phyloP scores from a whole-genome alignment of 257 asterid species.

The Ilex asprella region DNA sequence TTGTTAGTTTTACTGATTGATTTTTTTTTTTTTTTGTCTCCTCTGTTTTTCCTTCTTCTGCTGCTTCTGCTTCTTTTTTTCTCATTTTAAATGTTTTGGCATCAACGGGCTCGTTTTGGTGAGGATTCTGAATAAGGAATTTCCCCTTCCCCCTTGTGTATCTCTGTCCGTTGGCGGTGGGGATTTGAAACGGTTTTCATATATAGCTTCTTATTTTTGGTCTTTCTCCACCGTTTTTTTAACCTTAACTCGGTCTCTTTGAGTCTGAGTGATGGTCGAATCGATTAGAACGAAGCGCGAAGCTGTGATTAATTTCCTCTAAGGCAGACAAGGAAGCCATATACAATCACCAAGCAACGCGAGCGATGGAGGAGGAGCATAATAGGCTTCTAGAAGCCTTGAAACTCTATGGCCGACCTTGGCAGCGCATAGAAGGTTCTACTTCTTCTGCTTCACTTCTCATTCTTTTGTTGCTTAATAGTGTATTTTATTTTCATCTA shows the following conservation, averaged over 20 bases:
- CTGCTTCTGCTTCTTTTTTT: constrained; percentile 12
- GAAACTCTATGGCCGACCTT: constrained; percentile 96
- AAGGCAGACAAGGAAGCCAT: constrained; percentile 83
- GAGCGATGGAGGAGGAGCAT: constrained; percentile 98
- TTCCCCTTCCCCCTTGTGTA: constrained; percentile 11
- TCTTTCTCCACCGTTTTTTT: constrained; percentile 2
- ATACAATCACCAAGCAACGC: constrained; percentile 93
- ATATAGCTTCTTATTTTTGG: constrained; percentile 2
- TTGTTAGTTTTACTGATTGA: constrained; percentile 27
- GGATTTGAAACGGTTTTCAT: constrained; percentile 34
- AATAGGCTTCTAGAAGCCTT: constrained; percentile 82
- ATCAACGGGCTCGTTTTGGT: constrained; percentile 42
- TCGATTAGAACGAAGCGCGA: too few species aligned
- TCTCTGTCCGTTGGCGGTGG: constrained; percentile 12
- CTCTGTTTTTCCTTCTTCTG: background rate
- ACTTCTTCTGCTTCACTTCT: constrained; percentile 10
- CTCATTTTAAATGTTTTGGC: constrained; percentile 44
- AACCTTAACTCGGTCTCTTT: too few species aligned
- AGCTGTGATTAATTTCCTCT: too few species aligned
- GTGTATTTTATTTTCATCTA: background rate
- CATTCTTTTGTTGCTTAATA: background rate
- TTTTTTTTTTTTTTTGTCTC: constrained; percentile 4
- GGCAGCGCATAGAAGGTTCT: constrained; percentile 98
- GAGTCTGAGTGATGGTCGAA: too few species aligned
- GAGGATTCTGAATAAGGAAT: constrained; percentile 49